Base-by-base conservation (phyloP, 1,139 yeast species). In the Hansenula lynferdii region DNA sequence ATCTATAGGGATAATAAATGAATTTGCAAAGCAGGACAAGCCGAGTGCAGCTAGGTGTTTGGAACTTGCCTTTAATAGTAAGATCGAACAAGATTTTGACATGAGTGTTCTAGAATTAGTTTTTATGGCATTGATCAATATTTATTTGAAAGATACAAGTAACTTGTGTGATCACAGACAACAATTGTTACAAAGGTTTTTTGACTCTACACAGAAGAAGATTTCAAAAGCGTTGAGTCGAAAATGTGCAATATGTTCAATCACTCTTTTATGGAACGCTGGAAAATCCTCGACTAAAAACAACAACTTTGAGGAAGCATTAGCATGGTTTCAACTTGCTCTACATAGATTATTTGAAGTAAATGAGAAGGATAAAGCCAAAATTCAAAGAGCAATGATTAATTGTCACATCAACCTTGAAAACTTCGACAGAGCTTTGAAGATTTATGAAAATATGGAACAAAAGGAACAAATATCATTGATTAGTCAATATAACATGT, bases 251-350 rank as follows among this genome's bases (percentile, higher is more conserved):
- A 48, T 55, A 11, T 47, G 62, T 25, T 32, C 53, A 1, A 44
- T 56, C 5, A 53, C 64, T 2, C 41, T 62, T 27, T 33, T 63
- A n/a, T 63, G 65, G 65, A 61, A 59, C n/a, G 42, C 44, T 17
- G 64, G 63, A 0, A 56, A 56, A 31, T 40, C 42, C 12, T 43
- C 42, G 8, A 40, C 43, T 27, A 60, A 61, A 28, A 42, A 40
- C 5, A 37, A 31, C 2, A 37, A 45, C 8, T 45, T 34, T 28
- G 21, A 35, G 2, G 50, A 50, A 12, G 53, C 61, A 1, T 28
- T 54, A 4, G 39, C 36, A 1, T 62, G 66, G 64, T 51, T 59
- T 19, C 40, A 49, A 4, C 29, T 56, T n/a, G 51, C 58, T 12
- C 39, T 53, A 8, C 53, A 54, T 25, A 47, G 60, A 20, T 29